A percentile compares a stretch with the other conserved stretches of the same genome.
phyloP scores from a whole-genome alignment of 805 yeast genomes.

The Yarrowia sp. region DNA sequence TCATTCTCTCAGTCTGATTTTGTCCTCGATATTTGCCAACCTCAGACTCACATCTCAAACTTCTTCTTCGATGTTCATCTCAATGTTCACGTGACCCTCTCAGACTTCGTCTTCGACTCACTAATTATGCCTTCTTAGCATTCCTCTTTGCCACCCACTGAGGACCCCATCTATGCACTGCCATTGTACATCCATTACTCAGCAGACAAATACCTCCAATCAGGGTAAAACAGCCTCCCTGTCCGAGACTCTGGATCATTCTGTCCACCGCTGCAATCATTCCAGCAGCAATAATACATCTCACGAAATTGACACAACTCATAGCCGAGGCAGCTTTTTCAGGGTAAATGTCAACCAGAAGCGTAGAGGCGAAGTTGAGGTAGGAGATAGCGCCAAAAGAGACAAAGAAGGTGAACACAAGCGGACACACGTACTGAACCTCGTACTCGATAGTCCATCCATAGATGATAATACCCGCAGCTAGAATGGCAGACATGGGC shows the following conservation, averaged over 20 bases:
- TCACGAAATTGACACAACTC: conserved; percentile 70
- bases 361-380: conserved; percentile 54
- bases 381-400: conserved; percentile 62
- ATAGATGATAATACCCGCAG: conserved; percentile 57
- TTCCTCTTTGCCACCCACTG: conserved; percentile 21
- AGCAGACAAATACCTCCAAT: conserved; percentile 56
- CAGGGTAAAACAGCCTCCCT: conserved; percentile 83
- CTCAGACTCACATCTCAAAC: too few relatives aligned
- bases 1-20: too few relatives aligned
- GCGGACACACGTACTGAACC: conserved; percentile 59
- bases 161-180: conserved; percentile 35
- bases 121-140: not conserved
- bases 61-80: too few relatives aligned
- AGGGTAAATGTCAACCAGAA: conserved; percentile 81
- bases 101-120: not conserved
- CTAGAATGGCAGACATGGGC: conserved; percentile 54
- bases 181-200: conserved; percentile 14
- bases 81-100: not conserved
- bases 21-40: too few relatives aligned
- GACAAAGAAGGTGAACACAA: conserved; percentile 63
- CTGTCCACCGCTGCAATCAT: conserved; percentile 69
- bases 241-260: conserved; percentile 64
- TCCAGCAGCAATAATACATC: conserved; percentile 77
- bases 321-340: conserved; percentile 73
- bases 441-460: conserved; percentile 74